Base-by-base conservation (phyloP, 2,329 filamentous ascomycete genomes). In the Claviceps quebecensis region DNA sequence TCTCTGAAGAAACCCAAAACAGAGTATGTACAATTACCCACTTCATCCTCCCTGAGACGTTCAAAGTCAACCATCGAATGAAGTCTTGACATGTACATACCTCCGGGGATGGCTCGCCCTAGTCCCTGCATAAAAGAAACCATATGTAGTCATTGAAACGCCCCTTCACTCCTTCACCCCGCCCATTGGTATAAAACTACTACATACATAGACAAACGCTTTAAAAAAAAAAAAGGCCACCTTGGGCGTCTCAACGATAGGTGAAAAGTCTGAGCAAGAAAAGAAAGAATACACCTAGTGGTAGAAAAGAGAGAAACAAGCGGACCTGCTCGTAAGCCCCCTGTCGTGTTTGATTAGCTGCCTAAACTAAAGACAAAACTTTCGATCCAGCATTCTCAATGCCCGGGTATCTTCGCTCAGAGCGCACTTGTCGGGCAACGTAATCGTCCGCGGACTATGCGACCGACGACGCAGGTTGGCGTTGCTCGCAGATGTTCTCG, bases 351-450 rank as follows among this genome's bases (percentile, higher is more conserved):
- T 16, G 9, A n/a, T 2, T 19, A 47, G n/a, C 14, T 29, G 19
- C n/a, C 26, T 17, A 45, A 2, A 49, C 26, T 23, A 50, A 2
- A 50, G 40, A 45, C 65, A 67, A 58, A 78, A 78, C 58, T 77
- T 77, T 56, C 74, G 71, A 64, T 87, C 80, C 48, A 87, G 68
- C 61, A 85, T 80, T 56, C 80, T 74, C 45, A 87, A 64, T 1
- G 81, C 82, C 56, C 81, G 72, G 54, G 75, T 75, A 57, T 87
- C 84, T 62, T 86, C 83, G 17, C 74, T 69, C 47, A 77, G 79
- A 5, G 72, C 75, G 26, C 60, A 58, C 53, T 64, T 63, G 47
- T 68, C 65, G 8, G 57, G 56, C 17, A 58, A 59, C 16, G 60
- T 49, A 22, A 54, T 59, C 19, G 59, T 53, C 48, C 65, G 61